These are phyloP conservation scores for Penicillium subrubescens DNA, from an alignment of 495 filamentous ascomycete species.

Conservation along the genomic window DNA sequence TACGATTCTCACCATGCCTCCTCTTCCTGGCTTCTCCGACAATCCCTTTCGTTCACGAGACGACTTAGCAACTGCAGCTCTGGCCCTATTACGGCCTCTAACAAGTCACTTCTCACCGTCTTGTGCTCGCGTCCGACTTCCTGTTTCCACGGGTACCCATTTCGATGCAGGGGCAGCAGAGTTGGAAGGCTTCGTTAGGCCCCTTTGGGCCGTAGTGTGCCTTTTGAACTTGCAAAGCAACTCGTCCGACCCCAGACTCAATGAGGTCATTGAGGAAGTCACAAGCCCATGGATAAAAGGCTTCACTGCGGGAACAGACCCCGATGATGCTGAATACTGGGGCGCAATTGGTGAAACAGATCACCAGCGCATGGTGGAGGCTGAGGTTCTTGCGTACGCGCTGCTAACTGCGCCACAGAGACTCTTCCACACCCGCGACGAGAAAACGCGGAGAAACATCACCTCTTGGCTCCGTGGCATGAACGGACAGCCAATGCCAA, in stretches of 20 bases:
- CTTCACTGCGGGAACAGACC: slow-evolving; percentile 18
- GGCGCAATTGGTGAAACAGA: slow-evolving; percentile 20
- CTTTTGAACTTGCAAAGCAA: background rate
- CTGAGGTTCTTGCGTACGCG: slow-evolving; percentile 25
- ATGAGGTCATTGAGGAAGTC: background rate
- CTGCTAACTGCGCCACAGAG: slow-evolving; percentile 15
- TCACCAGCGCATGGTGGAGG: slow-evolving; percentile 31
- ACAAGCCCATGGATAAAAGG: slow-evolving; percentile 26
- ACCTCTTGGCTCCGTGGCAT: slow-evolving; percentile 23
- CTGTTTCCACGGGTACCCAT: slow-evolving; percentile 16
- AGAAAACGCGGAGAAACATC: slow-evolving; percentile 18
- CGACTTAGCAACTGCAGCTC: slow-evolving; percentile 19
- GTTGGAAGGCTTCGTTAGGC: slow-evolving; percentile 26
- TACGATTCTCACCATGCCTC: slow-evolving; percentile 9
- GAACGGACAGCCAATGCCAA: slow-evolving; percentile 22
- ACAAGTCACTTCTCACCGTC: slow-evolving; percentile 16
- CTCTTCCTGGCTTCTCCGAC: slow-evolving; percentile 9
- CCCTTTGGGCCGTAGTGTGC: slow-evolving; percentile 23
- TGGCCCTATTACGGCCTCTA: slow-evolving; percentile 16
- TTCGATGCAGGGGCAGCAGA: slow-evolving; percentile 28
- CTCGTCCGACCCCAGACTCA: background rate
- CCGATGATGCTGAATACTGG: slow-evolving; percentile 28
- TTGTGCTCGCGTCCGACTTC: slow-evolving; percentile 22
- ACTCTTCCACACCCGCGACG: slow-evolving; percentile 9
- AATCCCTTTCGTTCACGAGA: slow-evolving; percentile 14